Evolutionary conservation across 2,329 filamentous ascomycete species (phyloP), one percentile per base, ranked within the genome.

Genomic region (Penicillium fuscoglaucum): DNA sequence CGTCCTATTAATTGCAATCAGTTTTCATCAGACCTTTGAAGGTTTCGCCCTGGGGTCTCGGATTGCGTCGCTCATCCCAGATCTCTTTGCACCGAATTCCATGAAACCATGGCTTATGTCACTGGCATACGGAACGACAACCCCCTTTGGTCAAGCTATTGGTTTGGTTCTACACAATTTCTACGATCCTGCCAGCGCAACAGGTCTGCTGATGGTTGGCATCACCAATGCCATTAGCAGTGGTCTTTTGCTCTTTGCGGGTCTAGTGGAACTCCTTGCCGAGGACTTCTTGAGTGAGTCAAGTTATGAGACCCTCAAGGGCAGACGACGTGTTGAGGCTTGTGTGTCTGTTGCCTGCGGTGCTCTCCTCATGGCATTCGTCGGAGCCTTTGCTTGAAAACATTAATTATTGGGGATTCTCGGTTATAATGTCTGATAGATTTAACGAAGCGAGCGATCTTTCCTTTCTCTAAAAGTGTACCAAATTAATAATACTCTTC

Each of bases 21-120:
- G 85, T 63, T 93, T 93, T 74, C 90, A 95, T 70, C 90, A 96
- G 77, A 91, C 90, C 1, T 96, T 96, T 64, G 91, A 96, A 77
- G 91, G 91, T 2, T 86, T 96, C 15, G 91, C 91, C 0, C 84
- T 96, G 5, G 91, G 91, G 7, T 90, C 90, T 44, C 89, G 91
- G 58, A 96, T 96, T 67, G 90, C 91, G 0, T 89, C 90, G 10
- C 86, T 96, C 29, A 86, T 89, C 21, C 79, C 79, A 1, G 74
- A 73, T 55, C 72, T 72, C 15, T 96, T 97, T 69, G 85, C 90
- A 0, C 83, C 83, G 21, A 83, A 83, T 3, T 93, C 90, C 0
- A 77, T 84, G 1, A 89, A 90, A 48, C 93, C 95, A 0, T 96
- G 85, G 85, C 73, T 87, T 17, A 87, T 88, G 85, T 82, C 81